These are phyloP conservation scores for Cyanodermella asteris DNA, from an alignment of 2,329 filamentous ascomycete genomes.

Conservation along the genomic window DNA sequence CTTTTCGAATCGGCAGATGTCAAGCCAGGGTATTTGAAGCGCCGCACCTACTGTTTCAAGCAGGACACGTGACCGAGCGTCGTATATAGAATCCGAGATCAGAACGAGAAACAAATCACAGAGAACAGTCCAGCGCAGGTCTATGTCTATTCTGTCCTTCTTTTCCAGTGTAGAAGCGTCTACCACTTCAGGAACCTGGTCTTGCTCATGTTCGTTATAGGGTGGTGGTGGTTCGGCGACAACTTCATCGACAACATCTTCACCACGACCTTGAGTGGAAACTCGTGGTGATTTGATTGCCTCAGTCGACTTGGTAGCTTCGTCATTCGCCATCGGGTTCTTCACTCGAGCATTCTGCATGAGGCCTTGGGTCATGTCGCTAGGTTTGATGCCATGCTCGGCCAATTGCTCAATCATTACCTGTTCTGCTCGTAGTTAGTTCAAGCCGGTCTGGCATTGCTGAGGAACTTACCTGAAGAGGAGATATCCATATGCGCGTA, in stretches of 20 bases:
- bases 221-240: constrained; percentile 31
- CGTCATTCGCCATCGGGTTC: constrained; percentile 57
- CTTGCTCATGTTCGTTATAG: constrained; percentile 39
- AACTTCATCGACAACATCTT: constrained; percentile 12
- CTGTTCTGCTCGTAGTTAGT: constrained; percentile 38
- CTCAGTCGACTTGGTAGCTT: constrained; percentile 5
- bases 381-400: constrained; percentile 70
- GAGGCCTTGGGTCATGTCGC: constrained; percentile 62
- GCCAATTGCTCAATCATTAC: constrained; percentile 96
- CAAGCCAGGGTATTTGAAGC: constrained; percentile 67
- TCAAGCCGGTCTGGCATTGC: neutral
- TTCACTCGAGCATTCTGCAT: constrained; percentile 85
- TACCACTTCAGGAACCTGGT: constrained; percentile 57
- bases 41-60: constrained; percentile 64
- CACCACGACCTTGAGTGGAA: constrained; percentile 13
- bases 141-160: constrained; percentile 75
- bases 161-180: constrained; percentile 64
- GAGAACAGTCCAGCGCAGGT: constrained; percentile 87
- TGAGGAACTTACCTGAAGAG: constrained; percentile 24
- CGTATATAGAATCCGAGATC: constrained; percentile 91
- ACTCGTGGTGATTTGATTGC: constrained; percentile 9
- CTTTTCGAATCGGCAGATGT: constrained; percentile 94
- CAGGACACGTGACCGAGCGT: constrained; percentile 64
- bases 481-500: constrained; percentile 96
- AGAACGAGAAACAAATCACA: constrained; percentile 88